phyloP scores from a whole-genome alignment of 2,329 filamentous ascomycete species.

The Aspergillus felis region DNA sequence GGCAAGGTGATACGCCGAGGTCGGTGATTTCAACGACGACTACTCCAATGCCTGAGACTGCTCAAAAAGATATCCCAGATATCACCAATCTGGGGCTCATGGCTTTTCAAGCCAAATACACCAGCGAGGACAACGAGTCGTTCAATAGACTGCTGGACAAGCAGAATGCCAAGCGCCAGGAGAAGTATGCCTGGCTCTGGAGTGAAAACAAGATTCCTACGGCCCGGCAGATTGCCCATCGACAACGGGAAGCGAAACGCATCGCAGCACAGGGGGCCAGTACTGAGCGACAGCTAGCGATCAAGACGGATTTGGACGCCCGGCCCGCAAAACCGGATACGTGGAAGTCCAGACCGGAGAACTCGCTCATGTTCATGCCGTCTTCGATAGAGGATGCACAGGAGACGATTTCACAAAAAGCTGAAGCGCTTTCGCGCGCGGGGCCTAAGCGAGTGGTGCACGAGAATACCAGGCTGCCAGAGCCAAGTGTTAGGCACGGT shows the following conservation, averaged over 20 bases:
- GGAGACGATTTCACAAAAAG: conserved; percentile 61
- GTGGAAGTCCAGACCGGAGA: conserved; percentile 72
- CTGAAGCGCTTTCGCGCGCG: conserved; percentile 67
- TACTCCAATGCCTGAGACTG: conserved; percentile 26
- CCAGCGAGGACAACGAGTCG: conserved; percentile 95
- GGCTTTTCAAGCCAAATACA: conserved; percentile 88
- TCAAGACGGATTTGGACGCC: conserved; percentile 60
- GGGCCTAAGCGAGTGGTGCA: conserved; percentile 75
- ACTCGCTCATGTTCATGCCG: conserved; percentile 76
- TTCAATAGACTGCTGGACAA: conserved; percentile 90
- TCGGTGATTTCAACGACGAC: conserved; percentile 48
- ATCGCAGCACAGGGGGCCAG: conserved; percentile 62
- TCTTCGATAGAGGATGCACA: conserved; percentile 49
- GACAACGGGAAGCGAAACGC: conserved; percentile 61
- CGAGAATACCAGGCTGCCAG: conserved; percentile 72
- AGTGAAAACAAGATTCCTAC: conserved; percentile 74
- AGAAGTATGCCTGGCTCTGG: conserved; percentile 89
- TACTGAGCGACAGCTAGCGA: conserved; percentile 56
- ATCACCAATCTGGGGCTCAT: conserved; percentile 71
- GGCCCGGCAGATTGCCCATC: conserved; percentile 57
- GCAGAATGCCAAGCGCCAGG: conserved; percentile 77
- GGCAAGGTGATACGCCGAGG: conserved; percentile 69
- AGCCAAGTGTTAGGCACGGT: conserved; percentile 38
- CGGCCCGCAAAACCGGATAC: conserved; percentile 72
- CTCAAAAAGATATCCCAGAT: conserved; percentile 55